Percentiles rank a stretch among this genome's conserved stretches.
Evolutionary conservation across 2,329 filamentous ascomycete genomes (phyloP).

Genomic region (Simplicillium sp.): DNA sequence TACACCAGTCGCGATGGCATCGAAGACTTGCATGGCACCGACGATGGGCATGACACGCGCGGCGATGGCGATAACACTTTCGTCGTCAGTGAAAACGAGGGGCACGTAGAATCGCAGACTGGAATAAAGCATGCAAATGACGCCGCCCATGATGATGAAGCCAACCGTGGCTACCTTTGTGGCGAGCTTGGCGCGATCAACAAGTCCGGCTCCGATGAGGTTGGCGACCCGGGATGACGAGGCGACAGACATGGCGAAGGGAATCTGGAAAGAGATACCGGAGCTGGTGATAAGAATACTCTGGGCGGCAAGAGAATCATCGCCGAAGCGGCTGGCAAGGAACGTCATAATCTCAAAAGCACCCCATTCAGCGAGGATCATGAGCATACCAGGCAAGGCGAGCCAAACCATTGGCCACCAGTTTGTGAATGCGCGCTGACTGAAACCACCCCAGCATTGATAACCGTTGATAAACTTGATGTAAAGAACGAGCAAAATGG

Average conservation of each 20-base stretch:
- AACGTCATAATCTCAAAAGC: constrained; percentile 88
- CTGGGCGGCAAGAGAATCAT: constrained; percentile 79
- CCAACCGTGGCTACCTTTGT: constrained; percentile 62
- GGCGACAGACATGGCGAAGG: constrained; percentile 84
- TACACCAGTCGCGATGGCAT: constrained; percentile 68
- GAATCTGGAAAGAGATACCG: constrained; percentile 78
- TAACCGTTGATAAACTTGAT: constrained; percentile 63
- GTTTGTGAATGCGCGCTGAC: constrained; percentile 57
- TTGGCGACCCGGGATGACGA: constrained; percentile 88
- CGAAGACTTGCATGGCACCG: constrained; percentile 83
- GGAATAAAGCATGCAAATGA: constrained; percentile 66
- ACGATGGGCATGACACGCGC: constrained; percentile 67
- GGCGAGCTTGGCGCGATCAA: constrained; percentile 69
- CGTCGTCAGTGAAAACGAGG: constrained; percentile 63
- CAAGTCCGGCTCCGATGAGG: constrained; percentile 76
- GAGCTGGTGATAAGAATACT: constrained; percentile 75
- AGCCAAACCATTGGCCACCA: constrained; percentile 79
- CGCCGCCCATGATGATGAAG: constrained; percentile 60
- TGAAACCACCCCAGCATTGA: constrained; percentile 80
- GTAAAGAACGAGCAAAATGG: constrained; percentile 66
- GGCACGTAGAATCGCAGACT: constrained; percentile 65
- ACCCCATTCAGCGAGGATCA: constrained; percentile 89
- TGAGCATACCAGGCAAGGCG: constrained; percentile 79
- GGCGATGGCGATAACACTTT: constrained; percentile 60
- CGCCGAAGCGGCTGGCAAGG: constrained; percentile 69